Conservation (phyloP, 129 eudicot species). For the Chrysanthemum makinoi region DNA sequence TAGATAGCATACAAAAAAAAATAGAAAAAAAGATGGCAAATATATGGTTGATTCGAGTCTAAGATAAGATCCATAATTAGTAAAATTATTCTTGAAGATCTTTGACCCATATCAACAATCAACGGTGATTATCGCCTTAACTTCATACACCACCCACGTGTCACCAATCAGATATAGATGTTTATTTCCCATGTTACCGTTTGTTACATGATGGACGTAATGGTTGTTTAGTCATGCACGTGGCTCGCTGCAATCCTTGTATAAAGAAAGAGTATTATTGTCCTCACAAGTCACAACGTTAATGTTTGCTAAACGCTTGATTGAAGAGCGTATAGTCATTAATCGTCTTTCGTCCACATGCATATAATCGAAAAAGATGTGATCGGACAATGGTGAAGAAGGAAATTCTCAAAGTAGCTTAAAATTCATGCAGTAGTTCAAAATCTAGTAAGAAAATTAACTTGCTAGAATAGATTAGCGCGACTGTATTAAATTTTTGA, state of each 20-base stretch:
- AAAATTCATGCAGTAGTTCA: no score
- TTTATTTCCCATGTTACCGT: constrained; percentile 23
- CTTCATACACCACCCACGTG: constrained; percentile 30
- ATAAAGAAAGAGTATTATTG: not conserved
- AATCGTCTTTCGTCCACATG: no score
- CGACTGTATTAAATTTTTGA: no score
- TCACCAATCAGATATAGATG: constrained; percentile 6
- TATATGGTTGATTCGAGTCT: constrained; percentile 21
- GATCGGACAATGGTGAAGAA: no score
- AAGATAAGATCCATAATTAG: constrained; percentile 6
- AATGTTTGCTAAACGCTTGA: not conserved
- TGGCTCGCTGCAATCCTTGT: constrained; percentile 23
- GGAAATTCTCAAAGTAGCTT: no score
- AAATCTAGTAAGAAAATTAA: no score
- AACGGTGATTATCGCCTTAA: not conserved
- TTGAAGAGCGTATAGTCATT: not conserved
- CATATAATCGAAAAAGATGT: no score
- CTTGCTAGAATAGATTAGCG: no score
- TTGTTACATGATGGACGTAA: constrained; percentile 7
- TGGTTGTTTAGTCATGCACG: constrained; percentile 14
- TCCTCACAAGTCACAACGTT: not conserved
- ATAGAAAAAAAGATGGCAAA: constrained; percentile 5
- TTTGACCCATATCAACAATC: constrained; percentile 30
- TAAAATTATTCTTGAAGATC: constrained; percentile 18
- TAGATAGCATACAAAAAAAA: not conserved